Conservation (phyloP, 257 asterid species). For the Nicotiana undulata region DNA sequence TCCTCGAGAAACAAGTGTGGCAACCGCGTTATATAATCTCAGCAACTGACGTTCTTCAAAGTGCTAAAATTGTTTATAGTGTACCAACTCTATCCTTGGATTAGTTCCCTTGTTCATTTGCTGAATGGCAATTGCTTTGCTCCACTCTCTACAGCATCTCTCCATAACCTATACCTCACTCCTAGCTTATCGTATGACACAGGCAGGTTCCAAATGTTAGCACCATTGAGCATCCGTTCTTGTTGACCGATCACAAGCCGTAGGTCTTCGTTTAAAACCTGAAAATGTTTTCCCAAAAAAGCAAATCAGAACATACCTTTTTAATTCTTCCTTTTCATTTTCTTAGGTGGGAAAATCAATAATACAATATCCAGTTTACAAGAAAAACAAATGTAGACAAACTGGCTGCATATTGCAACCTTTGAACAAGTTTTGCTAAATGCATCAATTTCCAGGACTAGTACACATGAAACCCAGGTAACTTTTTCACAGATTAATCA, state of each 20-base stretch:
- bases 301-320: not conserved
- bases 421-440: not conserved
- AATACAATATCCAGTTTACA: not conserved
- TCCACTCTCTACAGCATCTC: slow-evolving; percentile 64
- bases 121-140: slow-evolving; percentile 33
- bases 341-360: not conserved
- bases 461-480: not conserved
- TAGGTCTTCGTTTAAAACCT: slow-evolving; percentile 86
- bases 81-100: not conserved
- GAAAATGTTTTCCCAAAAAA: not conserved
- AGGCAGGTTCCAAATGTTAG: slow-evolving; percentile 72
- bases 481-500: not conserved
- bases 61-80: not conserved
- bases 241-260: slow-evolving; percentile 80
- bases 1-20: not conserved
- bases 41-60: not conserved
- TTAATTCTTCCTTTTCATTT: not conserved
- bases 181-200: slow-evolving; percentile 80
- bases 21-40: not conserved
- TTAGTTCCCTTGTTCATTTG: slow-evolving; percentile 21
- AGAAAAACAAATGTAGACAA: not conserved
- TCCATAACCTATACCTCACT: slow-evolving; percentile 78
- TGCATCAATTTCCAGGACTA: not conserved
- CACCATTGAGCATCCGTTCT: slow-evolving; percentile 68
- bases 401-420: not conserved